phyloP scores from a whole-genome alignment of 164 flowering plant genomes.

The Tinospora cordifolia region DNA sequence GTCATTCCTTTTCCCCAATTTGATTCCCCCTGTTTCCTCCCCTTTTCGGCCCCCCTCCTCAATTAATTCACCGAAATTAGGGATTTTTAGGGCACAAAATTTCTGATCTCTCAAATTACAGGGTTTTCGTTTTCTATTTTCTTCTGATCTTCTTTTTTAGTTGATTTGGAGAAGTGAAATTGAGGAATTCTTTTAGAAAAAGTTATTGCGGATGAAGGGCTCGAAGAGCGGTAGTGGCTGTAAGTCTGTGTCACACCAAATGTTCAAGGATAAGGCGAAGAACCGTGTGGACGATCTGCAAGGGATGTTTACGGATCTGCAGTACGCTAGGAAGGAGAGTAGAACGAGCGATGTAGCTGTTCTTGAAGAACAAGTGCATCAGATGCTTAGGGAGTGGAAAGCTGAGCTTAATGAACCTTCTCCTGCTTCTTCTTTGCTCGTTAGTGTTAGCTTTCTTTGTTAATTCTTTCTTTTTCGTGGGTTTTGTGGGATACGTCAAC shows the following conservation, averaged over 20 bases:
- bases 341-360: constrained; percentile 54
- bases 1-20: not conserved
- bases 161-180: not conserved
- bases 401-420: constrained; percentile 89
- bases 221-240: constrained; percentile 57
- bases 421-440: constrained; percentile 79
- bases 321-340: constrained; percentile 87
- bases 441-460: not conserved
- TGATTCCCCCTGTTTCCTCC: not conserved
- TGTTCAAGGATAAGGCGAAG: constrained; percentile 87
- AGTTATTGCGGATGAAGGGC: constrained; percentile 16
- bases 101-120: not conserved
- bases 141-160: not conserved
- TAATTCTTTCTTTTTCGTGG: not conserved
- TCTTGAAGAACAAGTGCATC: constrained; percentile 92
- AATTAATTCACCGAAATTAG: not conserved
- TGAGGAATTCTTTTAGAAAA: constrained; percentile 5
- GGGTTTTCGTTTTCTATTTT: not conserved
- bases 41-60: not conserved
- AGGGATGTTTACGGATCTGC: constrained; percentile 76
- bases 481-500: too few species aligned
- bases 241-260: constrained; percentile 76
- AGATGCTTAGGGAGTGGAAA: constrained; percentile 96
- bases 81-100: not conserved
- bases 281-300: constrained; percentile 92